Conservation (phyloP, 192 early-diverging fungal species). For the Polychytrium aggregatum region DNA sequence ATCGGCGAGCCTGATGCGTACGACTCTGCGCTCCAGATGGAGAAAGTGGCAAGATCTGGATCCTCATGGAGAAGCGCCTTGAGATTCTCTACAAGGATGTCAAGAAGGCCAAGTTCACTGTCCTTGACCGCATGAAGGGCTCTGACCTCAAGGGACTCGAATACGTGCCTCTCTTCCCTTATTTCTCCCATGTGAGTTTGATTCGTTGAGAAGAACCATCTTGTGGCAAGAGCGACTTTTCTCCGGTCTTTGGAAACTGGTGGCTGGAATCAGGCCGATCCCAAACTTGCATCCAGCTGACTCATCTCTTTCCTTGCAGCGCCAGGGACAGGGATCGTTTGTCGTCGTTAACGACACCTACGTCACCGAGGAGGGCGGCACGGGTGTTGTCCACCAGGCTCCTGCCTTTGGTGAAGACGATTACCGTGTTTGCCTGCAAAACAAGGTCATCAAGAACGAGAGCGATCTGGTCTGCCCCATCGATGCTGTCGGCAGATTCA, state of each 20-base stretch:
- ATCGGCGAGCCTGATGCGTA: too few species aligned
- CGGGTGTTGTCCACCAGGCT: constrained; percentile 95
- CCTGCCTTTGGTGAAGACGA: constrained; percentile 99
- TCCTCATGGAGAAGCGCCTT: constrained; percentile 78
- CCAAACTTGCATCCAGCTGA: constrained; percentile 1
- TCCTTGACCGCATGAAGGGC: constrained; percentile 70
- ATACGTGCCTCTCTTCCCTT: constrained; percentile 87
- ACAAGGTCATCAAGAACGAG: constrained; percentile 71
- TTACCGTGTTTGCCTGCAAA: constrained; percentile 79
- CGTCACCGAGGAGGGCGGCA: constrained; percentile 87
- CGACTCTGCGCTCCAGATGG: too few species aligned
- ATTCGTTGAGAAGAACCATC: constrained; percentile 6
- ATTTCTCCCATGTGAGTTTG: constrained; percentile 39
- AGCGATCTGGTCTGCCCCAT: constrained; percentile 84
- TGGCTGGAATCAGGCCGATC: too few species aligned
- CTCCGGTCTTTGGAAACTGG: too few species aligned
- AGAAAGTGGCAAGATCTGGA: constrained; percentile 69
- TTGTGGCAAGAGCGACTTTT: too few species aligned
- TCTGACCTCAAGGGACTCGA: constrained; percentile 71
- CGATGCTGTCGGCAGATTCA: constrained; percentile 74
- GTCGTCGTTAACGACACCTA: constrained; percentile 80
- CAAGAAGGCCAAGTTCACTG: constrained; percentile 87
- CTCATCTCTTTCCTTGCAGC: constrained; percentile 5
- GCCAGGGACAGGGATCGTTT: constrained; percentile 68
- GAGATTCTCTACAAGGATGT: constrained; percentile 84